phyloP scores from a whole-genome alignment of 805 yeast species.

The Yarrowia bubula region DNA sequence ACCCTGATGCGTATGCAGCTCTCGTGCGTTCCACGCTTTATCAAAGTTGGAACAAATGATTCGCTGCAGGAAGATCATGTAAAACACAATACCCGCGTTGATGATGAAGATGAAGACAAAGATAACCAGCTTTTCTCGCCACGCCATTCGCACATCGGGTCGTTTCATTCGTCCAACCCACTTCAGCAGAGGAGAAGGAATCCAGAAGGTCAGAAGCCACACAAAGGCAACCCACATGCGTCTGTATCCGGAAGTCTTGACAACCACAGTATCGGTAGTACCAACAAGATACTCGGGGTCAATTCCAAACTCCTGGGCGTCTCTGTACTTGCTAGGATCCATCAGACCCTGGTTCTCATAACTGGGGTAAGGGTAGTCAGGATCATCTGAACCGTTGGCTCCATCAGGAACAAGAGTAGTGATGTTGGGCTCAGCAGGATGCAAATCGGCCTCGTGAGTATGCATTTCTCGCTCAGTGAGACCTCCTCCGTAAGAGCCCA shows the following conservation, averaged over 20 bases:
- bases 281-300: constrained; percentile 39
- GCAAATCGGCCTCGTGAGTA: constrained; percentile 21
- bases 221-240: constrained; percentile 42
- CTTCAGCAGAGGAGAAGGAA: constrained; percentile 41
- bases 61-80: constrained; percentile 44
- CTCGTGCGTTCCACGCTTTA: constrained; percentile 43
- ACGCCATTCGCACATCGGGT: constrained; percentile 44
- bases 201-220: constrained; percentile 45
- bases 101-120: constrained; percentile 40
- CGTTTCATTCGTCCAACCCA: constrained; percentile 43
- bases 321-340: constrained; percentile 34
- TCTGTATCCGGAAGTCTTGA: constrained; percentile 37
- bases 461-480: constrained; percentile 20
- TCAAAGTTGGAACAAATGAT: constrained; percentile 44
- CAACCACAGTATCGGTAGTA: constrained; percentile 38
- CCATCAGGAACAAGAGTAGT: constrained; percentile 1
- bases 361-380: background rate
- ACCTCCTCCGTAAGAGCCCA: constrained; percentile 5
- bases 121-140: constrained; percentile 45
- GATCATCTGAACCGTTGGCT: background rate
- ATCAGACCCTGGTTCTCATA: constrained; percentile 36
- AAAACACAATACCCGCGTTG: constrained; percentile 43
- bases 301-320: constrained; percentile 26
- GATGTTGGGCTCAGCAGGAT: constrained; percentile 22
- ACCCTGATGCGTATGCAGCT: constrained; percentile 42